phyloP scores from a whole-genome alignment of 108 stramenopile genomes.

The Nitzschia putrida region DNA sequence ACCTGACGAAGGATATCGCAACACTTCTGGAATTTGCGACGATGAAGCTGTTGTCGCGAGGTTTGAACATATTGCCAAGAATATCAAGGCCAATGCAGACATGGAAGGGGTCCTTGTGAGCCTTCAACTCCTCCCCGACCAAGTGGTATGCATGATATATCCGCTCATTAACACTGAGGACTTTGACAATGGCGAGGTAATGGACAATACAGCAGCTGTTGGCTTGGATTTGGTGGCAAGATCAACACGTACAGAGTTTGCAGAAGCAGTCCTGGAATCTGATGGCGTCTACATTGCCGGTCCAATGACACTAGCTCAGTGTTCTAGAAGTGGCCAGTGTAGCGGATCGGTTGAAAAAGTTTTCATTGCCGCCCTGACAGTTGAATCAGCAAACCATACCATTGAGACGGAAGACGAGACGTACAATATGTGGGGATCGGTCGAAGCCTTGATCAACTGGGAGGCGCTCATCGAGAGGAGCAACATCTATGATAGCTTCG shows the following conservation, averaged over 20 bases:
- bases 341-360: conserved; percentile 23
- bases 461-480: conserved; percentile 32
- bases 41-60: conserved; percentile 18
- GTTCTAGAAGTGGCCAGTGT: conserved; percentile 16
- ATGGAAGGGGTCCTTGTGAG: conserved; percentile 44
- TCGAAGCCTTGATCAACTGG: conserved; percentile 42
- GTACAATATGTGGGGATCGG: conserved; percentile 61
- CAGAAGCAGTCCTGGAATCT: conserved; percentile 35
- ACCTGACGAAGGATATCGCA: conserved; percentile 22
- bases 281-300: conserved; percentile 56
- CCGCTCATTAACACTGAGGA: conserved; percentile 50
- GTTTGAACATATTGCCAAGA: conserved; percentile 40
- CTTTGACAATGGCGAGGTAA: conserved; percentile 23
- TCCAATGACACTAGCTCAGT: conserved; percentile 47
- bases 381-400: conserved; percentile 35
- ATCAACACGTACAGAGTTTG: conserved; percentile 22
- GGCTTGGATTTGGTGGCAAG: conserved; percentile 38
- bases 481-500: conserved; percentile 45
- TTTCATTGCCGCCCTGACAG: conserved; percentile 52
- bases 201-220: conserved; percentile 29
- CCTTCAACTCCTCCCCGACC: conserved; percentile 42
- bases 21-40: conserved; percentile 39
- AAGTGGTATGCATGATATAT: conserved; percentile 35
- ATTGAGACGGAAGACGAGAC: conserved; percentile 43
- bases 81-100: conserved; percentile 32